phyloP scores from a whole-genome alignment of 345 rosid genomes.

The Sisymbrium irio region DNA sequence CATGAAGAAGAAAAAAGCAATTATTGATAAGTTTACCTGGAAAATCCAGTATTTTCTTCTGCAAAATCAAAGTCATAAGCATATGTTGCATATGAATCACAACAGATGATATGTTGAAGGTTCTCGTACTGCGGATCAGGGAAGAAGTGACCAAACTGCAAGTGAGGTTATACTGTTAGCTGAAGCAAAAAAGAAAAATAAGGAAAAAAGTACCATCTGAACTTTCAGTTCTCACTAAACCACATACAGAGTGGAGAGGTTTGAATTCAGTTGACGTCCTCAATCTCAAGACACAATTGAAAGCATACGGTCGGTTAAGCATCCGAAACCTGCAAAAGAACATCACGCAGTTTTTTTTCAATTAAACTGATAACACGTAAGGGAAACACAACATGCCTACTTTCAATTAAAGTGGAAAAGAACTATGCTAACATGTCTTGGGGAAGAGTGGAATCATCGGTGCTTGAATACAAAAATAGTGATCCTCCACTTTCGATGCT shows the following conservation, averaged over 20 bases:
- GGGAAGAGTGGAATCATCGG: constrained; percentile 98
- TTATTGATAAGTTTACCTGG: constrained; percentile 52
- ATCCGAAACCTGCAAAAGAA: constrained; percentile 69
- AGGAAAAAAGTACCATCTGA: not conserved
- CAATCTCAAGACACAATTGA: constrained; percentile 82
- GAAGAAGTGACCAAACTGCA: constrained; percentile 98
- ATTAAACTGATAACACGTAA: not conserved
- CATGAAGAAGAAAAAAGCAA: not conserved
- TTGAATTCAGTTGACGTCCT: constrained; percentile 94
- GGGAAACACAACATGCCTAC: constrained; percentile 1
- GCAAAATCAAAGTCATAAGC: constrained; percentile 94
- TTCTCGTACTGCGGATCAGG: constrained; percentile 97
- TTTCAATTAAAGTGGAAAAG: not conserved
- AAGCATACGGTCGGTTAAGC: constrained; percentile 94
- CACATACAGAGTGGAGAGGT: constrained; percentile 84
- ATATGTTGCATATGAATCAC: constrained; percentile 94
- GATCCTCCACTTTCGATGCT: constrained; percentile 99
- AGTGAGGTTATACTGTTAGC: constrained; percentile 27
- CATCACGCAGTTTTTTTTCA: constrained; percentile 7
- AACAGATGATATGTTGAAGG: constrained; percentile 94
- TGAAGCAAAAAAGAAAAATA: not conserved
- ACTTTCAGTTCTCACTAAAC: not conserved
- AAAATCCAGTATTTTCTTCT: constrained; percentile 69
- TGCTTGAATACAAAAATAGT: constrained; percentile 72
- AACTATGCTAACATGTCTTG: constrained; percentile 76